Evolutionary conservation across 805 yeast species (phyloP).

Genomic region (Naumovozyma dairenensis): DNA sequence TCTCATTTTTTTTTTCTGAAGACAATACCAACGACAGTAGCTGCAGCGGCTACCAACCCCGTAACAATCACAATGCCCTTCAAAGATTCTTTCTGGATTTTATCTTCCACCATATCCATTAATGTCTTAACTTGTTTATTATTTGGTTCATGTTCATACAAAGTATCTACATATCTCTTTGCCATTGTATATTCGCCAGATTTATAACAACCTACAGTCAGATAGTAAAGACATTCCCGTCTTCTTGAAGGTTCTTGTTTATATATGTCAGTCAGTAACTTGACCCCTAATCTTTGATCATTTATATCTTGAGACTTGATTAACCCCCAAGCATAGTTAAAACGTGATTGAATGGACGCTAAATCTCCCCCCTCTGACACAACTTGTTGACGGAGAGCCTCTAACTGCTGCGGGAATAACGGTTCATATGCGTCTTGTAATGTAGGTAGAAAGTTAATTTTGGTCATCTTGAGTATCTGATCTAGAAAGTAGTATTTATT

Average conservation of each 20-base stretch:
- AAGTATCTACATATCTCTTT: constrained; percentile 70
- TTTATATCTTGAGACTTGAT: constrained; percentile 55
- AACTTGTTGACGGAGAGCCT: constrained; percentile 66
- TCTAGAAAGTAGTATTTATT: too few species aligned
- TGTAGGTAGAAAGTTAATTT: constrained; percentile 23
- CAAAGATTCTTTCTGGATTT: constrained; percentile 77
- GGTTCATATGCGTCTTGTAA: constrained; percentile 32
- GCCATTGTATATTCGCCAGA: constrained; percentile 82
- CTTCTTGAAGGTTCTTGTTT: constrained; percentile 73
- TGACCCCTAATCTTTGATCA: constrained; percentile 73
- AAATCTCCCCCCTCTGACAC: constrained; percentile 64
- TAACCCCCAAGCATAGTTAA: constrained; percentile 95
- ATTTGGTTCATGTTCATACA: constrained; percentile 73
- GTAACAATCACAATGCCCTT: constrained; percentile 83
- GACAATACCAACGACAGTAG: constrained; percentile 36
- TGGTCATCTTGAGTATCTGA: constrained; percentile 12
- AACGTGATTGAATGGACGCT: constrained; percentile 73
- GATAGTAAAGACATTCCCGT: constrained; percentile 80
- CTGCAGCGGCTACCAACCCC: constrained; percentile 77
- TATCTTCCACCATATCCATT: constrained; percentile 70
- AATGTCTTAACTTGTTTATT: constrained; percentile 67
- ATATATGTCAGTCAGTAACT: constrained; percentile 57
- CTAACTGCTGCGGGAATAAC: constrained; percentile 63
- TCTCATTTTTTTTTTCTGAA: neutral
- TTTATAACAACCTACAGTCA: constrained; percentile 80